Evolutionary conservation across 352 stramenopile species (phyloP).

Genomic region (Phytophthora colocasiae): DNA sequence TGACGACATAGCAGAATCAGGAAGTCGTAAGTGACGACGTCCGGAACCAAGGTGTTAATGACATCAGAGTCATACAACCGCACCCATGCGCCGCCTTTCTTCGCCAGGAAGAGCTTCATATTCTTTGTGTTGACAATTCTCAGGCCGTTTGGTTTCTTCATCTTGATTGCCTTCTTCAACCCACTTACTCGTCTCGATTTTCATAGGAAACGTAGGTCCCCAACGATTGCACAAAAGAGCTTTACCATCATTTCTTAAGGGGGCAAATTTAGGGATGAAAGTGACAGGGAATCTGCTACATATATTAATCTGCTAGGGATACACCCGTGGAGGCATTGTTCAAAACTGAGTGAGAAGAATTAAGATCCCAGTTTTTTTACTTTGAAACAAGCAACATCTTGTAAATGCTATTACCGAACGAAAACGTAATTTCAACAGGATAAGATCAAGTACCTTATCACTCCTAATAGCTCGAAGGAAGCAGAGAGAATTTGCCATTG

Average conservation of each 20-base stretch:
- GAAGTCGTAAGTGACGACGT: too few species aligned
- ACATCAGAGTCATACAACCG: not conserved
- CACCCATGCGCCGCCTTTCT: not conserved
- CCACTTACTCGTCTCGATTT: not conserved
- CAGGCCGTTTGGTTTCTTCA: not conserved
- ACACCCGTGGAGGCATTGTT: too few species aligned
- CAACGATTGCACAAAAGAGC: too few species aligned
- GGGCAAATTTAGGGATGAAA: too few species aligned
- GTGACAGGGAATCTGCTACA: too few species aligned
- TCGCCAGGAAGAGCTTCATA: not conserved
- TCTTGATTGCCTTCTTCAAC: not conserved
- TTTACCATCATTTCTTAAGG: too few species aligned
- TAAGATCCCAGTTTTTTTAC: too few species aligned
- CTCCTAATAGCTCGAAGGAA: not conserved
- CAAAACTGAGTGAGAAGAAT: too few species aligned
- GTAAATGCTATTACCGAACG: not conserved
- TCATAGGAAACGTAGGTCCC: too few species aligned
- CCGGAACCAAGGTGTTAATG: not conserved
- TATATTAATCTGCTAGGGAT: too few species aligned
- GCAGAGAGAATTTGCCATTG: slow-evolving; percentile 6
- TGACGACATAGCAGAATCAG: too few species aligned
- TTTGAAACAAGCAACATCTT: too few species aligned
- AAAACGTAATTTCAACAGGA: not conserved
- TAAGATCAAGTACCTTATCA: not conserved
- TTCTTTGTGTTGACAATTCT: not conserved